Evolutionary conservation across 495 filamentous ascomycete genomes (phyloP).

Genomic region (Talaromyces adpressus): DNA sequence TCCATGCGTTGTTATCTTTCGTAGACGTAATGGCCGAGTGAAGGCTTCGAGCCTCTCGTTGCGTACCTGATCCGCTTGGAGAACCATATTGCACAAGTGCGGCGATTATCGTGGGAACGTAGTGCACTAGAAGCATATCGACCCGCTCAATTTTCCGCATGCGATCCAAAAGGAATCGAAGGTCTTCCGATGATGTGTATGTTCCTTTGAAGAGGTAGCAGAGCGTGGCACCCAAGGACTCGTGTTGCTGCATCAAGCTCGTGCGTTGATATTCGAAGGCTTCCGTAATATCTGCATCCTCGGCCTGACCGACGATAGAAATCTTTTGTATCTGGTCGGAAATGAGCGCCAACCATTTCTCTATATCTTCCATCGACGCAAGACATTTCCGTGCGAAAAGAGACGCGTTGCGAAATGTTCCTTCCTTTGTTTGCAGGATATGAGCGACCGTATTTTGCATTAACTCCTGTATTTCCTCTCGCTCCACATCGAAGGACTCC

Average conservation of each 20-base stretch:
- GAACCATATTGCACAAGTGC: conserved; percentile 70
- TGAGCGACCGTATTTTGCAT: conserved; percentile 33
- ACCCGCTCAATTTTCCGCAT: conserved; percentile 65
- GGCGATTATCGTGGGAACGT: conserved; percentile 68
- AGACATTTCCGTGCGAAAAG: conserved; percentile 62
- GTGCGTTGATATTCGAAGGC: conserved; percentile 63
- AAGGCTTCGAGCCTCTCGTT: conserved; percentile 60
- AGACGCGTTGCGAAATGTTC: conserved; percentile 36
- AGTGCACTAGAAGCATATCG: conserved; percentile 65
- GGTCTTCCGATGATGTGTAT: conserved; percentile 62
- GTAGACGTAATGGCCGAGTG: conserved; percentile 57
- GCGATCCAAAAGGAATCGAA: conserved; percentile 56
- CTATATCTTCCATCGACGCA: conserved; percentile 63
- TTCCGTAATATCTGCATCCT: conserved; percentile 55
- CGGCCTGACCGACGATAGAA: conserved; percentile 56
- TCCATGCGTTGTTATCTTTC: conserved; percentile 60
- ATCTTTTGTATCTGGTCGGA: conserved; percentile 64
- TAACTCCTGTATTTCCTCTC: conserved; percentile 30
- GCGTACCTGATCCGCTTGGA: conserved; percentile 50
- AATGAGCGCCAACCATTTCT: conserved; percentile 62
- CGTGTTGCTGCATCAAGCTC: conserved; percentile 78
- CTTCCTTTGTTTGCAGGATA: conserved; percentile 41
- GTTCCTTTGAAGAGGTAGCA: conserved; percentile 69
- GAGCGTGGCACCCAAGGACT: conserved; percentile 70
- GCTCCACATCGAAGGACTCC: conserved; percentile 53